Conservation (phyloP, 225 moss, liverwort and hornwort species). For the Rhytidiadelphus loreus region DNA sequence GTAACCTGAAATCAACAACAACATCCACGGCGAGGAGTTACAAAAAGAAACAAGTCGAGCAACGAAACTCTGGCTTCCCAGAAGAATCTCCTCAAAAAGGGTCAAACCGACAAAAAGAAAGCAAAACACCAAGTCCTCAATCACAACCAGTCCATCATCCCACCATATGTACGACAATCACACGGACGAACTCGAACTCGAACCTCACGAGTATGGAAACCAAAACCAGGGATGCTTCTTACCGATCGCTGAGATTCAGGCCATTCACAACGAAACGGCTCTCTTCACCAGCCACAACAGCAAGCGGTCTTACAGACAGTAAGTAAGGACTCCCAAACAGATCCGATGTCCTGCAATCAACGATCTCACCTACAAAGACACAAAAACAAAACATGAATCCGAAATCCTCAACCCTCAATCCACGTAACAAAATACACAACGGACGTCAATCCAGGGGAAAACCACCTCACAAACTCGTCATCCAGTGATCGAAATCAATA, state of each 20-base stretch:
- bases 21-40: background rate
- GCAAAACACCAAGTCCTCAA: background rate
- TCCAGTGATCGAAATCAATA: background rate
- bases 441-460: too few relatives aligned
- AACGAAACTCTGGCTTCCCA: background rate
- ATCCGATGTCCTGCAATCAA: conserved; percentile 14
- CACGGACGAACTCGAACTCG: background rate
- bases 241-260: conserved; percentile 45
- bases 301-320: conserved; percentile 66
- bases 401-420: background rate
- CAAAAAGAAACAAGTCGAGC: background rate
- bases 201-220: background rate
- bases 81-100: too few relatives aligned
- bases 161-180: background rate
- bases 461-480: background rate
- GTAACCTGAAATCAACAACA: conserved; percentile 9
- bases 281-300: conserved; percentile 65
- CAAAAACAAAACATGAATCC: background rate
- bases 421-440: background rate
- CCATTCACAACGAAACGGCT: conserved; percentile 44
- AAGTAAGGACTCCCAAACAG: conserved; percentile 36
- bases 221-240: background rate
- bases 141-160: background rate
- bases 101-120: background rate
- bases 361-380: conserved; percentile 39